A percentile compares a stretch with the other conserved stretches of the same genome.
Evolutionary conservation across 768 basidiomycete species (phyloP).

Genomic region (Cystobasidium onofrii): DNA sequence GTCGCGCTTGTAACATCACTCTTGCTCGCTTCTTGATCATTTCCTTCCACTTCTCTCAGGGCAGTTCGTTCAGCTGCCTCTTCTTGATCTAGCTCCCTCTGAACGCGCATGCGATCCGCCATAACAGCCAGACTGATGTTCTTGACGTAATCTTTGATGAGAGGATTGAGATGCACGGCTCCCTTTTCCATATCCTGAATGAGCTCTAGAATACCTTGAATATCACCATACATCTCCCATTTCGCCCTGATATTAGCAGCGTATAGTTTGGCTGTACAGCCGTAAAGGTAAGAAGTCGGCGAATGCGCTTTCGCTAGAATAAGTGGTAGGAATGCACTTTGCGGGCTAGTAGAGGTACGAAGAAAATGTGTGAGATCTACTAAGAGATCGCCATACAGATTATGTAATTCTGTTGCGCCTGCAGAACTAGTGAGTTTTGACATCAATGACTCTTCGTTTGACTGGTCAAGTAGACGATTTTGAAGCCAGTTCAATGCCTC

Average conservation of each 20-base stretch:
- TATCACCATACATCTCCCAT: conserved; percentile 22
- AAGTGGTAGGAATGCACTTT: conserved; percentile 2
- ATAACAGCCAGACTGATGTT: conserved; percentile 6
- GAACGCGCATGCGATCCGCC: background rate
- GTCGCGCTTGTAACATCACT: background rate
- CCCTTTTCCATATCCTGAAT: conserved; percentile 25
- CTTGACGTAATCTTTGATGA: background rate
- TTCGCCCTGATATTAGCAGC: conserved; percentile 1
- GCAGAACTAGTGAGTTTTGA: background rate
- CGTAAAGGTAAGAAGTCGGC: conserved; percentile 7
- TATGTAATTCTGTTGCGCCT: background rate
- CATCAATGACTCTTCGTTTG: background rate
- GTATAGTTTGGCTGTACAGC: conserved; percentile 20
- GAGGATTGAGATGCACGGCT: background rate
- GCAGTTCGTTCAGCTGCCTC: background rate
- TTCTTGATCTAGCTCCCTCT: background rate
- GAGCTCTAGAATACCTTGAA: conserved; percentile 9
- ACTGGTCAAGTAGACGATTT: background rate
- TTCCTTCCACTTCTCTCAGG: background rate
- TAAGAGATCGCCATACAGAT: background rate
- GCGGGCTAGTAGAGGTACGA: background rate
- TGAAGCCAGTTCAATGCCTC: conserved; percentile 25
- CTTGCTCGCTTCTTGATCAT: background rate
- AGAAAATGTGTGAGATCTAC: conserved; percentile 12
- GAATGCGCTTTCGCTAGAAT: conserved; percentile 20